Percentiles rank a stretch among this genome's conserved stretches.
Evolutionary conservation across 306 rosid species (phyloP).

Genomic region (Boehmeria nivea): DNA sequence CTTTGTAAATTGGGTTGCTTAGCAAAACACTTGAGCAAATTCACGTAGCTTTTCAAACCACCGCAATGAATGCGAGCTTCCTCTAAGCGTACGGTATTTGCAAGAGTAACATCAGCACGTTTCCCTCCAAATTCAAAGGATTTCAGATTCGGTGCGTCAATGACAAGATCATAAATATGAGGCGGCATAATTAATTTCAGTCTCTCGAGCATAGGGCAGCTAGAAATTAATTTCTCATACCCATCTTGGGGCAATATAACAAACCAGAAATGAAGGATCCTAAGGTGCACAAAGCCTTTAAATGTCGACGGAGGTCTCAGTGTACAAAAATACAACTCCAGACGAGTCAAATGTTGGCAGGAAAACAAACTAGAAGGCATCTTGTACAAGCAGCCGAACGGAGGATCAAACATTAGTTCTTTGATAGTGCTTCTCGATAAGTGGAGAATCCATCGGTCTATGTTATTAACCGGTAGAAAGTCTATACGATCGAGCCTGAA

Average conservation of each 20-base stretch:
- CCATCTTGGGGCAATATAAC: conserved; percentile 44
- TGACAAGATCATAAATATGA: too few species aligned
- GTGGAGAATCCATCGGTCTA: conserved; percentile 49
- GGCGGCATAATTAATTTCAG: too few species aligned
- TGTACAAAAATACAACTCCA: conserved; percentile 48
- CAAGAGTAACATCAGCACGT: too few species aligned
- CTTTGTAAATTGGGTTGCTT: too few species aligned
- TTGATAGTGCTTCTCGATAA: conserved; percentile 36
- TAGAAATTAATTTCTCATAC: conserved; percentile 39
- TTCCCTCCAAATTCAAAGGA: too few species aligned
- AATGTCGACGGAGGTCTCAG: conserved; percentile 46
- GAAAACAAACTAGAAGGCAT: conserved; percentile 45
- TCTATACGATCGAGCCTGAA: conserved; percentile 49
- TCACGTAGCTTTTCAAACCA: too few species aligned
- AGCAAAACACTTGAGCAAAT: too few species aligned
- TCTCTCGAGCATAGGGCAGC: conserved; percentile 45
- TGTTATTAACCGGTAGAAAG: conserved; percentile 33
- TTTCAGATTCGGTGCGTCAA: too few species aligned
- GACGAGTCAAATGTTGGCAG: conserved; percentile 39
- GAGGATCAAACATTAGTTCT: conserved; percentile 20
- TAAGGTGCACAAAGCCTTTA: conserved; percentile 45
- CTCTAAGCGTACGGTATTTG: too few species aligned
- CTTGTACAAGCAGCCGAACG: conserved; percentile 26
- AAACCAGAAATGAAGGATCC: conserved; percentile 51
- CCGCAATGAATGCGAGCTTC: too few species aligned